Percentiles rank a stretch among this genome's conserved stretches.
Conservation (phyloP, 495 filamentous ascomycete species). For the Aspergillus bertholletiae region DNA sequence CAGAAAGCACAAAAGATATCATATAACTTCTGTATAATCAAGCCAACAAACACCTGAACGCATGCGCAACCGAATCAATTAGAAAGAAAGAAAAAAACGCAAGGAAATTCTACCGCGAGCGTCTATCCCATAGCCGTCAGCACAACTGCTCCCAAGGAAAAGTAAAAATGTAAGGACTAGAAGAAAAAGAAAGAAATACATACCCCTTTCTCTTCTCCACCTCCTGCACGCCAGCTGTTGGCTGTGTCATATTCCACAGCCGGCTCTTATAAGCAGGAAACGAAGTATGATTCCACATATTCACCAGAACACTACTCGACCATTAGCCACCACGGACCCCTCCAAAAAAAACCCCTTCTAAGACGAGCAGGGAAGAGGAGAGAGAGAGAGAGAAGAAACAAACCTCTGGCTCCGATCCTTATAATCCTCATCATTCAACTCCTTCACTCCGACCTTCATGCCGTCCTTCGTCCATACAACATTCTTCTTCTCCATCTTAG, state of each 20-base stretch:
- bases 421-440: conserved; percentile 72
- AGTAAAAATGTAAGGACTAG: background rate
- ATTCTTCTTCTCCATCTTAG: conserved; percentile 80
- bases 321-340: background rate
- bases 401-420: conserved; percentile 77
- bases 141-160: background rate
- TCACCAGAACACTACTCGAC: conserved; percentile 55
- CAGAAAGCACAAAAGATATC: background rate
- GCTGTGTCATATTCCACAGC: conserved; percentile 48
- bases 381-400: conserved; percentile 10
- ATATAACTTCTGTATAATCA: background rate
- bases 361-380: no score
- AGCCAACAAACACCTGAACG: background rate
- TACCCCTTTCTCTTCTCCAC: conserved; percentile 33
- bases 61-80: no score
- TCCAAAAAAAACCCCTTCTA: no score
- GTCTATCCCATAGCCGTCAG: background rate
- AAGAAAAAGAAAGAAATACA: conserved; percentile 4
- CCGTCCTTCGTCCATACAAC: conserved; percentile 80
- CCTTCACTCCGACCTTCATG: conserved; percentile 74
- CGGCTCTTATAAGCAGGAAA: conserved; percentile 57
- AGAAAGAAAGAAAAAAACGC: no score
- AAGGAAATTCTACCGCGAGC: background rate
- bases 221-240: conserved; percentile 14
- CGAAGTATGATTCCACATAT: conserved; percentile 70